Conservation (phyloP, 75 land plant species). For the Ceratopteris richardii region DNA sequence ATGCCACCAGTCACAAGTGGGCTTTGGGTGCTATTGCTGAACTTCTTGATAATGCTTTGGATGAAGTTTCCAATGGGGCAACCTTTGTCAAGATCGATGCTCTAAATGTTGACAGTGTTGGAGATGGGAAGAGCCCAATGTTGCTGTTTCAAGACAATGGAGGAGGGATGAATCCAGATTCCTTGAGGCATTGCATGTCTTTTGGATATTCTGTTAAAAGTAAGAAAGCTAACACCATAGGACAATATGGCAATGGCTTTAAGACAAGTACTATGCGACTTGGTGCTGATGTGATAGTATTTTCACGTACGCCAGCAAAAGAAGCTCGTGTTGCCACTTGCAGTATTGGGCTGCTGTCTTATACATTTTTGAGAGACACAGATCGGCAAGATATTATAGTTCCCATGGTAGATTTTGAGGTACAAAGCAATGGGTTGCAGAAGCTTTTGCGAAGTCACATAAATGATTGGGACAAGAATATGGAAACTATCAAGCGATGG, state of each 20-base stretch:
- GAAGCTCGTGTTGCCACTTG: constrained; percentile 44
- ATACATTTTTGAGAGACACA: constrained; percentile 67
- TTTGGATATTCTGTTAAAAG: constrained; percentile 89
- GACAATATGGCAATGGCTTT: constrained; percentile 96
- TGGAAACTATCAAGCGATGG: constrained; percentile 33
- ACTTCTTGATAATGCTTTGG: constrained; percentile 86
- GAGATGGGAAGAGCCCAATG: too few species aligned
- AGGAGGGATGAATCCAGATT: constrained; percentile 91
- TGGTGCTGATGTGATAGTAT: constrained; percentile 95
- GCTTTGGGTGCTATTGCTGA: constrained; percentile 92
- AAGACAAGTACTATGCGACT: constrained; percentile 99
- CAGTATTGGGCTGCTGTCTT: constrained; percentile 86
- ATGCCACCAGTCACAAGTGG: constrained; percentile 97
- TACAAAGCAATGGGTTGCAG: constrained; percentile 12
- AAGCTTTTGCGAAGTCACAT: constrained; percentile 13
- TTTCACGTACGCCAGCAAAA: constrained; percentile 38
- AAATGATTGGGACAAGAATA: constrained; percentile 33
- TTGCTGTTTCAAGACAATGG: constrained; percentile 65
- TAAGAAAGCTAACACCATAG: constrained; percentile 76
- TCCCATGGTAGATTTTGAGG: constrained; percentile 75
- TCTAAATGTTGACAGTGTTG: too few species aligned
- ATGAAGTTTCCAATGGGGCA: constrained; percentile 91
- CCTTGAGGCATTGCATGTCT: constrained; percentile 92
- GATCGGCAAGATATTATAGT: constrained; percentile 89
- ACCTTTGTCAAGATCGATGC: constrained; percentile 57